phyloP scores from a whole-genome alignment of 2,329 filamentous ascomycete genomes.

The Penicillium hesseltinei region DNA sequence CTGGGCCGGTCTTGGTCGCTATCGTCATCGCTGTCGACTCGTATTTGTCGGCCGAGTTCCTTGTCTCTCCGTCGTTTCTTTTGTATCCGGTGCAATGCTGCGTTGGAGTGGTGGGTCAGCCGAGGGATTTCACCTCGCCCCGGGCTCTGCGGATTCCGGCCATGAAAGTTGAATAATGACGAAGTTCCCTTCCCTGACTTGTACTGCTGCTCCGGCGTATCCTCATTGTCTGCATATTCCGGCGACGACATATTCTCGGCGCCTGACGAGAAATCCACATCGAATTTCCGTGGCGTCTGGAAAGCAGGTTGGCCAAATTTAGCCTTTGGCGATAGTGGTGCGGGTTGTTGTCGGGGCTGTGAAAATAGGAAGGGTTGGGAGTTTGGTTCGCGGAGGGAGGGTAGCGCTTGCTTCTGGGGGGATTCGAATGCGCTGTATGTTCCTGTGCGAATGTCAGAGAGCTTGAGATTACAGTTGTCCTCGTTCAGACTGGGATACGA shows the following conservation, averaged over 20 bases:
- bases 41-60: conserved; percentile 44
- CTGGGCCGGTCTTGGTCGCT: conserved; percentile 42
- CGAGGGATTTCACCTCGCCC: conserved; percentile 66
- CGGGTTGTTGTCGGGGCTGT: conserved; percentile 33
- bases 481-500: conserved; percentile 19
- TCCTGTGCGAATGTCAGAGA: conserved; percentile 26
- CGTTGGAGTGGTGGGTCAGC: conserved; percentile 48
- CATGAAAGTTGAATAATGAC: conserved; percentile 43
- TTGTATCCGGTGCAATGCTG: conserved; percentile 46
- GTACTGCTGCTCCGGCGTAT: conserved; percentile 44
- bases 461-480: conserved; percentile 3
- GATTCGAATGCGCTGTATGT: conserved; percentile 45
- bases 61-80: conserved; percentile 51
- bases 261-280: conserved; percentile 50
- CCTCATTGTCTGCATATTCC: conserved; percentile 48
- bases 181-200: conserved; percentile 37
- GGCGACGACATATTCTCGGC: conserved; percentile 48
- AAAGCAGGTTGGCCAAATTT: conserved; percentile 45
- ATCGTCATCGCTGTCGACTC: conserved; percentile 44
- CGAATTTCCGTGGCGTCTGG: conserved; percentile 50
- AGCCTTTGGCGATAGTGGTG: conserved; percentile 32
- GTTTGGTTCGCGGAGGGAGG: conserved; percentile 50
- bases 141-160: conserved; percentile 44
- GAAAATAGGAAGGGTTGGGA: conserved; percentile 53
- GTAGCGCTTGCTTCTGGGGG: conserved; percentile 49